Percentiles rank a stretch among this genome's conserved stretches.
phyloP scores from a whole-genome alignment of 148 eudicot genomes.

The Simmondsia chinensis region DNA sequence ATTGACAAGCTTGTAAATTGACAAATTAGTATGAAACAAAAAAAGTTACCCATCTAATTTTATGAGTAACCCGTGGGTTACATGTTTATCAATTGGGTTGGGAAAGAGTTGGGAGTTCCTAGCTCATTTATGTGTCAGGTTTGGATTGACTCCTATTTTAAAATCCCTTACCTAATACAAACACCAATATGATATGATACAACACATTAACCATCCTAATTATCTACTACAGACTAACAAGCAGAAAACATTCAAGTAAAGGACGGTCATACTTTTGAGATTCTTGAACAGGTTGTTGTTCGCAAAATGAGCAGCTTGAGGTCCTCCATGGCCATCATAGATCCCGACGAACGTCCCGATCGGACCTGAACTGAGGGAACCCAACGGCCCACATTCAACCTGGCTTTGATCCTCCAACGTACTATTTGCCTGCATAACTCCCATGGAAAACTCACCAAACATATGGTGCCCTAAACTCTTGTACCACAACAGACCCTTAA shows the following conservation, averaged over 20 bases:
- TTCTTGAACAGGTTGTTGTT: slow-evolving; percentile 41
- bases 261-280: slow-evolving; percentile 52
- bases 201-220: too few relatives aligned
- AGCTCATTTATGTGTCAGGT: too few relatives aligned
- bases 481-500: slow-evolving; percentile 66
- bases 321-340: slow-evolving; percentile 92
- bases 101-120: too few relatives aligned
- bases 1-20: too few relatives aligned
- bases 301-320: slow-evolving; percentile 56
- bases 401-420: slow-evolving; percentile 76
- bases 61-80: too few relatives aligned
- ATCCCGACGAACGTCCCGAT: slow-evolving; percentile 76
- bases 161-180: too few relatives aligned
- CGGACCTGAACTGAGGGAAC: slow-evolving; percentile 37
- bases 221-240: too few relatives aligned
- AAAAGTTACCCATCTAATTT: too few relatives aligned
- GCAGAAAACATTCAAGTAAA: background rate
- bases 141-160: too few relatives aligned
- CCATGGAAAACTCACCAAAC: slow-evolving; percentile 79
- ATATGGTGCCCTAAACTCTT: slow-evolving; percentile 62
- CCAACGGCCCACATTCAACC: slow-evolving; percentile 60
- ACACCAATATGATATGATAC: too few relatives aligned
- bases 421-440: slow-evolving; percentile 66
- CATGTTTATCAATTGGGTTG: too few relatives aligned
- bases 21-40: too few relatives aligned